These are phyloP conservation scores for Nigrograna mackinnonii DNA, from an alignment of 2,329 filamentous ascomycete species.

Conservation along the genomic window DNA sequence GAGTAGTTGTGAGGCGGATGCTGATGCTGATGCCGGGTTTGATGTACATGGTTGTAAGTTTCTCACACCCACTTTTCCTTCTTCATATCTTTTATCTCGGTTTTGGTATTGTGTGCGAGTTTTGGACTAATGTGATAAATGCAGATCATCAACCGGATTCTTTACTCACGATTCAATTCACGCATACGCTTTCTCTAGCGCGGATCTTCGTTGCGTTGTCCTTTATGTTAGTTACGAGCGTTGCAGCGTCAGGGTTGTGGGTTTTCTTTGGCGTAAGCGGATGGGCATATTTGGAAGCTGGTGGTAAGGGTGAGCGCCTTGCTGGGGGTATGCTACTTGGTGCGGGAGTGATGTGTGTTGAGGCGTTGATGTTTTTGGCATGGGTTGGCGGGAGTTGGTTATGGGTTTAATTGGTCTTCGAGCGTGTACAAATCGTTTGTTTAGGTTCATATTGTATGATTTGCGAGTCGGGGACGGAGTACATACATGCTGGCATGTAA, in stretches of 20 bases:
- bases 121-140: not conserved
- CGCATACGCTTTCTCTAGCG: slow-evolving; percentile 18
- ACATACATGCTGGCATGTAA: not conserved
- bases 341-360: slow-evolving; percentile 16
- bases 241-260: slow-evolving; percentile 23
- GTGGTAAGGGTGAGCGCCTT: slow-evolving; percentile 16
- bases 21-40: not conserved
- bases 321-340: slow-evolving; percentile 23
- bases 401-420: not conserved
- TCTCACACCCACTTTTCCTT: slow-evolving; percentile 1
- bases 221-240: slow-evolving; percentile 16
- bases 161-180: slow-evolving; percentile 28
- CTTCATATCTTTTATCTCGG: slow-evolving; percentile 3
- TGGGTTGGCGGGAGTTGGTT: slow-evolving; percentile 12
- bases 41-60: not conserved
- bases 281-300: slow-evolving; percentile 7
- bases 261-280: slow-evolving; percentile 19
- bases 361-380: slow-evolving; percentile 13
- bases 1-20: not conserved
- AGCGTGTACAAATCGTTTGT: not conserved
- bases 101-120: not conserved
- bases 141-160: slow-evolving; percentile 3
- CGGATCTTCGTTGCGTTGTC: slow-evolving; percentile 18
- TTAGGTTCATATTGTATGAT: not conserved
- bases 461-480: too few species aligned